Evolutionary conservation across 2,329 filamentous ascomycete species (phyloP).

Genomic region (Exserohilum turcica): DNA sequence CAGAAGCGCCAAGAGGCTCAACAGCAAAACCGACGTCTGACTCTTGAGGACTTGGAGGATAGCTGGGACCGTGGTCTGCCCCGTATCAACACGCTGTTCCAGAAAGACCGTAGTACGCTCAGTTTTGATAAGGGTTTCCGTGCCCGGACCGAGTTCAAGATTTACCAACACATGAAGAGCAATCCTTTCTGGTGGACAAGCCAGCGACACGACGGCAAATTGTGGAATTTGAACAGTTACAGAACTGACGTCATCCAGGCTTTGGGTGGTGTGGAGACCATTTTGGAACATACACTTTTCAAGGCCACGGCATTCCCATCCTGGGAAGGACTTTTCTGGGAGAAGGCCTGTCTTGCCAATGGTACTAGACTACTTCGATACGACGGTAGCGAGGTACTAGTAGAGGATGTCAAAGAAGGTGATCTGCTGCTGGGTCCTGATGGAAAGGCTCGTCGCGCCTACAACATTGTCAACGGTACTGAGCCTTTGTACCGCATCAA

Average conservation of each 20-base stretch:
- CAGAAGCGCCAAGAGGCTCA: constrained; percentile 97
- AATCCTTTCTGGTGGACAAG: constrained; percentile 99
- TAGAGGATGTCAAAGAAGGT: constrained; percentile 57
- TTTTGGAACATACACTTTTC: constrained; percentile 94
- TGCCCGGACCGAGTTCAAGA: constrained; percentile 93
- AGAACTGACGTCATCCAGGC: constrained; percentile 97
- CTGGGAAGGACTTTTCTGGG: constrained; percentile 97
- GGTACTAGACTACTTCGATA: background rate
- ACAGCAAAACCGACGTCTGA: constrained; percentile 93
- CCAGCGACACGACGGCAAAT: constrained; percentile 92
- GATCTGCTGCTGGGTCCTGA: constrained; percentile 58
- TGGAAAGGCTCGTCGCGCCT: constrained; percentile 54
- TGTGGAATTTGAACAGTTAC: constrained; percentile 97
- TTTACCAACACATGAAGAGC: constrained; percentile 98
- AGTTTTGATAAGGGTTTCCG: constrained; percentile 99
- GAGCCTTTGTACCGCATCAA: constrained; percentile 58
- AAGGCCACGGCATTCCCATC: constrained; percentile 95
- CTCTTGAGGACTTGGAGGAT: constrained; percentile 94
- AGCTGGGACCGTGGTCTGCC: constrained; percentile 98
- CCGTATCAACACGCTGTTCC: constrained; percentile 98
- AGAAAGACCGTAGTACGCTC: constrained; percentile 95
- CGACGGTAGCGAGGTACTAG: constrained; percentile 45
- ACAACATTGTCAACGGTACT: constrained; percentile 52
- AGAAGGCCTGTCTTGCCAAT: constrained; percentile 59
- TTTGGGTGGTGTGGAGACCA: constrained; percentile 94